Base-by-base conservation (phyloP, 2,329 filamentous ascomycete species). In the Fusarium chaquense region DNA sequence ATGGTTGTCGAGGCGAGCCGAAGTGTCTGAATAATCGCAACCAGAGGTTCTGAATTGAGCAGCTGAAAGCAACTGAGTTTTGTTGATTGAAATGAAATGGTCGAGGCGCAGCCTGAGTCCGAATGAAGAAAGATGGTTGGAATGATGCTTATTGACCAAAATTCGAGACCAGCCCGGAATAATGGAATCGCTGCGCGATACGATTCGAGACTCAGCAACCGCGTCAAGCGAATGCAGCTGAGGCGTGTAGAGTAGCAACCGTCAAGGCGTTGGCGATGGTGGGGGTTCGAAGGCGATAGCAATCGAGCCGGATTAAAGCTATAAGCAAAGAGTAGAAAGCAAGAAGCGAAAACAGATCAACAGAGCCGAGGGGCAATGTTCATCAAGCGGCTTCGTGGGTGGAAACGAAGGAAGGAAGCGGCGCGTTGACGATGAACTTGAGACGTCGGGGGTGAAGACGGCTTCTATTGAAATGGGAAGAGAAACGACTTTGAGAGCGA, bases 151-250 rank as follows among this genome's bases (percentile, higher is more conserved):
- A 55, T 75, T 70, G 68, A 72, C 73, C 68, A 77, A 73, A 72
- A 74, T 76, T 80, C 82, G 83, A 85, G 83, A 81, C 83, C 83
- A 85, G 83, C 83, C 83, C 79, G 76, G 73, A 78, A 79, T 73
- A 67, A 76, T 71, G 71, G 67, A 74, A 75, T 62, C 73, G 73
- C 69, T 76, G 70, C 65, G 73, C 69, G 67, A 70, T 68, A 67
- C 74, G 73, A 74, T 67, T 69, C 65, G 67, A 70, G 68, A 75
- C 75, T 77, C 79, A 80, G 77, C 77, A 78, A 81, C 75, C 81
- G 82, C 83, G 76, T 84, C 82, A 80, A 84, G 82, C 81, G 79
- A 81, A 80, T 77, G 78, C 62, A 75, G 72, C 75, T 70, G 73
- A 77, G 65, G 69, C 52, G 70, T 74, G 69, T 74, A 72, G 70